Conservation (phyloP, 805 yeast genomes). For the Metschnikowia lachancei region DNA sequence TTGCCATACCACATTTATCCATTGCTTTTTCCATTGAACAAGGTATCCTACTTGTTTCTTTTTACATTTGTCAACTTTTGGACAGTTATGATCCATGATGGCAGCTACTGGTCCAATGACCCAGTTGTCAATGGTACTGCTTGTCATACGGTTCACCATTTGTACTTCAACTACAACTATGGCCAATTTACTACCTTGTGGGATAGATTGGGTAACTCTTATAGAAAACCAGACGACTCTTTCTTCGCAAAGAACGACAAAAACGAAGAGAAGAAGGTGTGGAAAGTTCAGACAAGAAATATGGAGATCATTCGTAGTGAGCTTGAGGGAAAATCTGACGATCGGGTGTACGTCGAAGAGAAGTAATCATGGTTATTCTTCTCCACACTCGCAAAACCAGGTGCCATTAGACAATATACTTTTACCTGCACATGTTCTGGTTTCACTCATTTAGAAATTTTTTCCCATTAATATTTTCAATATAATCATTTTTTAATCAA, state of each 20-base stretch:
- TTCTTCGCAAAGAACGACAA: constrained; percentile 58
- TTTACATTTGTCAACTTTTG: constrained; percentile 94
- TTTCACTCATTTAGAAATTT: background rate
- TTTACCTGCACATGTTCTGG: background rate
- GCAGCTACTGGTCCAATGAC: constrained; percentile 89
- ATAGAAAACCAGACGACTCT: constrained; percentile 87
- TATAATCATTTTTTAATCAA: no score
- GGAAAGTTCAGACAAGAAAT: constrained; percentile 67
- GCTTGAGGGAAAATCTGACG: constrained; percentile 76
- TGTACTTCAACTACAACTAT: constrained; percentile 95
- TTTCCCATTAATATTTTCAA: no score
- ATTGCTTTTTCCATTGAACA: constrained; percentile 87
- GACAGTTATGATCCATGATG: constrained; percentile 99
- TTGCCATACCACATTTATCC: constrained; percentile 93
- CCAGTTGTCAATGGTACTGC: constrained; percentile 97
- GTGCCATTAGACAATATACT: no score
- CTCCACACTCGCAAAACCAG: no score
- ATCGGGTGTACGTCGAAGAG: constrained; percentile 63
- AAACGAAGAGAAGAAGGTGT: constrained; percentile 56
- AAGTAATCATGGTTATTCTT: constrained; percentile 1
- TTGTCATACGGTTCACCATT: constrained; percentile 94
- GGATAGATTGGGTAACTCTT: constrained; percentile 94
- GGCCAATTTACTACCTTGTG: constrained; percentile 98
- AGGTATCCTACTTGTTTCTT: constrained; percentile 72
- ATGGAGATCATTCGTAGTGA: constrained; percentile 76